Base-by-base conservation (phyloP, 495 filamentous ascomycete genomes). In the Aspergillus saccharolyticus region DNA sequence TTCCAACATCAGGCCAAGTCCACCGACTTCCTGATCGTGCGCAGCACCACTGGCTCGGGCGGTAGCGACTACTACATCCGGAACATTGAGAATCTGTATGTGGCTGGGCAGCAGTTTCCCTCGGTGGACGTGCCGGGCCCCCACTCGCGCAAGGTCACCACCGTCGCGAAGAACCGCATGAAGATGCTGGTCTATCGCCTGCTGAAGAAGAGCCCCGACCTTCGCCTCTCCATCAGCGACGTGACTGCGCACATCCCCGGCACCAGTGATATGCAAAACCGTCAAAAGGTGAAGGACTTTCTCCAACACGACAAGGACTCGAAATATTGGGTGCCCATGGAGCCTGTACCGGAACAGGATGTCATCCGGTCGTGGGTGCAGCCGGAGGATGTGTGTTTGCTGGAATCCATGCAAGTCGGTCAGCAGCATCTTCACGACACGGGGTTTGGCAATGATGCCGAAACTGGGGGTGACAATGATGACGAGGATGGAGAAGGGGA, bases 371-470 rank as follows among this genome's bases (percentile, higher is more conserved):
- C 82, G 16, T 90, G 92, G 87, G 88, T 99, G 48, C 90, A 91
- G 55, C 95, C 94, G 0, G 94, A 99, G 71, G 93, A 97, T 61
- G 86, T 97, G 2, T 97, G 91, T 72, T 72, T 96, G 39, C 78
- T 97, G 4, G 92, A 99, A 64, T 88, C 94, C 1, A 97, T 97
- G 94, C 93, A 97, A 71, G 88, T 96, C 49, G 94, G 94, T 25
- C 82, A 89, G 44, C 85, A 88, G 54, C 85, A 90, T 66, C 84
- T 97, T 44, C 78, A 86, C 58, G 89, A 97, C 66, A 85, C 89
- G 19, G 89, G 89, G n/a, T 87, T 85, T 69, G 79, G 78, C 22
- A 86, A 84, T 61, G 88, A 88, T 65, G 81, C 84, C 6, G 89
- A 89, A 15, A 88, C 86, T 45, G 85, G 89, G 19, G 81, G 85